A percentile compares a stretch with the other conserved stretches of the same genome.
Conservation (phyloP, 192 early-diverging fungal species). For the Phlyctochytrium bullatum region DNA sequence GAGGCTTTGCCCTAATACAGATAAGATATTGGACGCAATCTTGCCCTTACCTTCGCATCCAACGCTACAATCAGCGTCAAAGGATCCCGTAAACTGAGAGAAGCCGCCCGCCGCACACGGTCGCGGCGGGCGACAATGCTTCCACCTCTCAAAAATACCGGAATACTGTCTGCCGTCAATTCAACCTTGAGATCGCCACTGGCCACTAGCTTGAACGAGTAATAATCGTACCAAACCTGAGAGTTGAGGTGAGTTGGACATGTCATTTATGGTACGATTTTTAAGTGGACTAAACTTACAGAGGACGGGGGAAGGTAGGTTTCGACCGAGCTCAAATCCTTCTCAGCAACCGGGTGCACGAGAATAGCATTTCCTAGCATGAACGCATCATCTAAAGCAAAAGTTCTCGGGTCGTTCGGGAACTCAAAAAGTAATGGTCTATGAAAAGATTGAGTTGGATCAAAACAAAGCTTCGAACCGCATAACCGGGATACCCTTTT, state of each 20-base stretch:
- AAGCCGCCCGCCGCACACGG: constrained; percentile 77
- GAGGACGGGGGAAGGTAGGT: constrained; percentile 73
- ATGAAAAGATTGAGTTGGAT: too few species aligned
- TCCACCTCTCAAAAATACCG: constrained; percentile 87
- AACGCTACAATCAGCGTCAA: constrained; percentile 86
- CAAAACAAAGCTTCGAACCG: constrained; percentile 20
- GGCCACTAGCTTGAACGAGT: constrained; percentile 38
- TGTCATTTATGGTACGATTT: too few species aligned
- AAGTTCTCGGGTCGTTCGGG: constrained; percentile 74
- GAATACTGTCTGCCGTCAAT: constrained; percentile 72
- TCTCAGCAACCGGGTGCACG: constrained; percentile 62
- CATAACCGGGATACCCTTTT: constrained; percentile 78
- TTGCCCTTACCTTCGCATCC: constrained; percentile 47
- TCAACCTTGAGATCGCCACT: constrained; percentile 31
- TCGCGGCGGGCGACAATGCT: constrained; percentile 84
- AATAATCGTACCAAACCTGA: constrained; percentile 72
- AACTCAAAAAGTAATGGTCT: constrained; percentile 89
- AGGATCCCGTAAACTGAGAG: constrained; percentile 80
- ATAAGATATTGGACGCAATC: constrained; percentile 18
- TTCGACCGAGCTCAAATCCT: constrained; percentile 56
- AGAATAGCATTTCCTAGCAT: constrained; percentile 86
- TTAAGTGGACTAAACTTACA: constrained; percentile 55
- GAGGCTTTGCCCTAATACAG: constrained; percentile 56
- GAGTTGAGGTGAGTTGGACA: constrained; percentile 15
- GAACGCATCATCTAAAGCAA: constrained; percentile 80